Base-by-base conservation (phyloP, 768 basidiomycete genomes). In the Amanita phalloides region DNA sequence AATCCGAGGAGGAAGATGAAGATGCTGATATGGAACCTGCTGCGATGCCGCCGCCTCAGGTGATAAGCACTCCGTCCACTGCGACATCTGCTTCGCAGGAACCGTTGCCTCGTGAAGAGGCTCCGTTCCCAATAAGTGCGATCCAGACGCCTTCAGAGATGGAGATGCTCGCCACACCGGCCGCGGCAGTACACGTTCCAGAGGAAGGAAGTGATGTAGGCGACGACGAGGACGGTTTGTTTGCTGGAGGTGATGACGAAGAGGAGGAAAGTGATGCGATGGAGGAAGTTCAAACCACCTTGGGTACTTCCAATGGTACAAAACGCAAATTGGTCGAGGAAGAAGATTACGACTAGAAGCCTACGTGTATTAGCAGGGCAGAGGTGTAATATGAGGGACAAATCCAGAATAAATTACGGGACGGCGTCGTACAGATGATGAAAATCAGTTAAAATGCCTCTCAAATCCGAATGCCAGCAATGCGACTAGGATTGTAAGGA, bases 281-380 rank as follows among this genome's bases (percentile, higher is more conserved):
- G 86, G 86, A 88, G 56, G 86, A 89, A 55, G 79, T 86, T 3
- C 77, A 82, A 58, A 76, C 81, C 2, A 60, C 68, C 38, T 67
- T 11, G 10, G 32, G 32, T 32, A 32, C 32, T 10, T 32, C 73
- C 9, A 83, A 82, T 54, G 87, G 84, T 21, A 70, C 80, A 46
- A 89, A 87, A 62, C 74, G 89, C 37, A 89, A 90, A 64, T 67
- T 90, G 45, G 82, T 89, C 2, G 89, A 91, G 62, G 89, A 90
- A 59, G 88, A 91, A 56, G 89, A 91, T 60, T 91, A 91, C 56
- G 88, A 90, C 62, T 87, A 69, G 63, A 36, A n/a, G 3, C 35
- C 14, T 37, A n/a, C 33, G 13, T 14, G 36, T 26, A 33, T 28
- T 17, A 30, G 11, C 28, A 45, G 13, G 11, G 30, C 49, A 28